Evolutionary conservation across 2,329 filamentous ascomycete species (phyloP).

Genomic region (Alternaria sp.): DNA sequence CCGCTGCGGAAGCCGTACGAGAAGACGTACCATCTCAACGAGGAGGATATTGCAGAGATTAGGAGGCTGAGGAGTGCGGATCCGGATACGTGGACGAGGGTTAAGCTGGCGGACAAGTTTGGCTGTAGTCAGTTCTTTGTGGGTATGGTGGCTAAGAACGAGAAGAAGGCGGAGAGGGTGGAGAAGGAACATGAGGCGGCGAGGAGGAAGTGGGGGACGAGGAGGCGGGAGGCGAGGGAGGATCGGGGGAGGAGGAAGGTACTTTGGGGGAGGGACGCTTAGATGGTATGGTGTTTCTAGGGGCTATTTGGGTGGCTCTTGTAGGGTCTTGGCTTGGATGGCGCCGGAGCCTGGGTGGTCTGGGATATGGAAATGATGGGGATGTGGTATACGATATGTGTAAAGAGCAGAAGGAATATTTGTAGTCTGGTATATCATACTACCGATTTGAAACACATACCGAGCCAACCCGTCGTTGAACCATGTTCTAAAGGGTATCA

Average conservation of each 20-base stretch:
- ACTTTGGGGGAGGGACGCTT: constrained; percentile 66
- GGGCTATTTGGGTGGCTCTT: background rate
- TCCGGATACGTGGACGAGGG: constrained; percentile 65
- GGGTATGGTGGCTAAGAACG: constrained; percentile 61
- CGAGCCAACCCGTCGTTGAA: background rate
- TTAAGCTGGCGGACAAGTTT: constrained; percentile 66
- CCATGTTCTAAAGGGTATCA: background rate
- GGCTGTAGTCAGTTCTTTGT: constrained; percentile 68
- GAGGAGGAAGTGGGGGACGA: constrained; percentile 66
- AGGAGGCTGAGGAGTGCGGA: constrained; percentile 60
- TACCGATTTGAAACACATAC: background rate
- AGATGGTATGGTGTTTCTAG: background rate
- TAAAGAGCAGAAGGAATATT: background rate
- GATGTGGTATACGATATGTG: background rate
- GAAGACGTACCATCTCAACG: constrained; percentile 67
- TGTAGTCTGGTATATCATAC: background rate
- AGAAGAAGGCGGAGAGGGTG: constrained; percentile 50
- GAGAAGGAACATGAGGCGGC: constrained; percentile 59
- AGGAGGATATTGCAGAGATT: constrained; percentile 65
- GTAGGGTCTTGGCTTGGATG: background rate
- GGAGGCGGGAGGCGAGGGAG: constrained; percentile 65
- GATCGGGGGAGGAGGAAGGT: constrained; percentile 66
- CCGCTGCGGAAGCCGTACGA: constrained; percentile 59
- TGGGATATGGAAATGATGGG: background rate
- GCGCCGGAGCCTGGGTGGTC: background rate